A percentile compares a stretch with the other conserved stretches of the same genome.
Conservation (phyloP, 257 asterid species). For the Solanum chilense region DNA sequence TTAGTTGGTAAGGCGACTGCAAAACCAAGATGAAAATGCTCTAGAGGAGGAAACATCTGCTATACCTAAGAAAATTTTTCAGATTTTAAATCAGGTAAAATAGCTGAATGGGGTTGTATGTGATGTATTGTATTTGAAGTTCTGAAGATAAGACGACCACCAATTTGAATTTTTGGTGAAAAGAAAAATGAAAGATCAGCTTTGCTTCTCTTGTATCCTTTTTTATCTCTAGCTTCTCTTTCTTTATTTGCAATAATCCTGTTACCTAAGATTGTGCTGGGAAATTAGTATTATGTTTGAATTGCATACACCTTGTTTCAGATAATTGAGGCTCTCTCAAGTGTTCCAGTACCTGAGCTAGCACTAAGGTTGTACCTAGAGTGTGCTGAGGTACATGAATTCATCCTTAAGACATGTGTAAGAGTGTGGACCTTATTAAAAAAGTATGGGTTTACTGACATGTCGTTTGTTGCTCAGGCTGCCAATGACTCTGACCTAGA, state of each 20-base stretch:
- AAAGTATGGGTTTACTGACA: neutral
- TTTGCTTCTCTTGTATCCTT: neutral
- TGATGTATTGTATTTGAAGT: neutral
- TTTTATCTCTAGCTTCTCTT: neutral
- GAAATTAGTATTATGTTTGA: neutral
- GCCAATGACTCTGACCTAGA: conserved; percentile 93
- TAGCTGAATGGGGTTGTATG: neutral
- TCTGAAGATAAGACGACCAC: neutral
- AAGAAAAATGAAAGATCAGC: neutral
- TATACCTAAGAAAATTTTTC: conserved; percentile 75
- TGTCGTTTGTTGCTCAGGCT: conserved; percentile 46
- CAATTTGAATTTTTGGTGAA: neutral
- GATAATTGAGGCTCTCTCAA: conserved; percentile 76
- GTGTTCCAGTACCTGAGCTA: conserved; percentile 83
- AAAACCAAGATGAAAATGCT: conserved; percentile 51
- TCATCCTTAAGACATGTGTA: neutral
- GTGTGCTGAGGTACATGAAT: conserved; percentile 84
- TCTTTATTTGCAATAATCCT: neutral
- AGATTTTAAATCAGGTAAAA: conserved; percentile 66
- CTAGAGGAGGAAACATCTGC: conserved; percentile 61
- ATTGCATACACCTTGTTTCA: conserved; percentile 23
- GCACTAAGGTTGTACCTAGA: conserved; percentile 77
- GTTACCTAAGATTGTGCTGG: neutral
- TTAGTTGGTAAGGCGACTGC: conserved; percentile 83
- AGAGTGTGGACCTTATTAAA: neutral